A percentile compares a stretch with the other conserved stretches of the same genome.
Evolutionary conservation across 179 eudicot genomes (phyloP).

Genomic region (Nepenthes alata): DNA sequence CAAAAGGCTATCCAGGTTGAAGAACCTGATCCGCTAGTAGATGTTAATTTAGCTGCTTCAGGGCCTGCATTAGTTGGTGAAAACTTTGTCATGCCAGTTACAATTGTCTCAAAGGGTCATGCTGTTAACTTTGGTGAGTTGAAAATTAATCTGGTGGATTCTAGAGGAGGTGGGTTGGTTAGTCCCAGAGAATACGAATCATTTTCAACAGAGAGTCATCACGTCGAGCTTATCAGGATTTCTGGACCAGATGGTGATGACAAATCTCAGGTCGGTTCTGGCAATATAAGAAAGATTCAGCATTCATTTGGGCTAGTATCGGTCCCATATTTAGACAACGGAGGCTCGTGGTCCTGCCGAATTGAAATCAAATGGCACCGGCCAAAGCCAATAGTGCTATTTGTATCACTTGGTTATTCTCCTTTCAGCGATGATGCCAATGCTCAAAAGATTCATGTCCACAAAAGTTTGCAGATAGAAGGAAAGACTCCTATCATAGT

Average conservation of each 20-base stretch:
- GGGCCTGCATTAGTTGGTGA: conserved; percentile 96
- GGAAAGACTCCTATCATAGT: conserved; percentile 65
- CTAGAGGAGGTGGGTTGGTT: conserved; percentile 83
- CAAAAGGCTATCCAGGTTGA: conserved; percentile 82
- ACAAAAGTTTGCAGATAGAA: conserved; percentile 83
- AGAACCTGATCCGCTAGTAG: conserved; percentile 88
- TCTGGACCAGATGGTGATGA: conserved; percentile 35
- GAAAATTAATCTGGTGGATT: conserved; percentile 86
- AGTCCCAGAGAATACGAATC: conserved; percentile 85
- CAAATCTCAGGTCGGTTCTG: conserved; percentile 21
- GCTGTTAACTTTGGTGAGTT: conserved; percentile 65
- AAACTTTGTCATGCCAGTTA: conserved; percentile 62
- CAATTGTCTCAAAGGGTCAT: conserved; percentile 68
- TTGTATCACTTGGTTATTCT: conserved; percentile 79
- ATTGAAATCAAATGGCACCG: conserved; percentile 86
- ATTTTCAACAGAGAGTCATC: conserved; percentile 44
- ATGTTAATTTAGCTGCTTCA: conserved; percentile 46
- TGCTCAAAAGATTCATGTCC: conserved; percentile 71
- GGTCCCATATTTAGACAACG: conserved; percentile 57
- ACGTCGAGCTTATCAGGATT: conserved; percentile 78
- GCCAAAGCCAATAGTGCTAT: conserved; percentile 87
- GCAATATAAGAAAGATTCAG: conserved; percentile 67
- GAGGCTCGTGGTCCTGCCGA: conserved; percentile 81
- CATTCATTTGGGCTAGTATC: conserved; percentile 82
- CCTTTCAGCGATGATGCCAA: conserved; percentile 43